Conservation (phyloP, 148 eudicot species). For the Heliamphora exappendiculata region DNA sequence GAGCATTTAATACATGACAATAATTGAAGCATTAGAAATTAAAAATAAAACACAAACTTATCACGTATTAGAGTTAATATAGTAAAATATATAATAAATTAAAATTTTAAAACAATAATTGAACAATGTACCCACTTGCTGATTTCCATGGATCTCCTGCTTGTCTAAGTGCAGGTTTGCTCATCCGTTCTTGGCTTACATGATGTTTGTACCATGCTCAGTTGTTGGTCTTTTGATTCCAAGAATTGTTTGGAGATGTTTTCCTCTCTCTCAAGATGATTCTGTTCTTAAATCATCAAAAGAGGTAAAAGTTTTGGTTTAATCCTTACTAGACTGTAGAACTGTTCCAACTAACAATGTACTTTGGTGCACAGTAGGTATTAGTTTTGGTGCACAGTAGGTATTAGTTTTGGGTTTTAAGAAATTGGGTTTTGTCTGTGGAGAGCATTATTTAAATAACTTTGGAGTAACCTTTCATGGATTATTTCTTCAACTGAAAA, state of each 20-base stretch:
- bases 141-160: background rate
- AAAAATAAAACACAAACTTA: no score
- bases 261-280: slow-evolving; percentile 48
- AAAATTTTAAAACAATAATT: background rate
- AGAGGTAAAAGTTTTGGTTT: slow-evolving; percentile 39
- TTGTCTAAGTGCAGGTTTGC: slow-evolving; percentile 57
- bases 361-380: background rate
- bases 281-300: slow-evolving; percentile 30
- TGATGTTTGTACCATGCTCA: slow-evolving; percentile 91
- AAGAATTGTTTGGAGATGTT: slow-evolving; percentile 39
- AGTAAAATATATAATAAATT: background rate
- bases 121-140: background rate
- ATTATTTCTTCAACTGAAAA: background rate
- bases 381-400: background rate
- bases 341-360: background rate
- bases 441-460: background rate
- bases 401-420: background rate
- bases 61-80: no score
- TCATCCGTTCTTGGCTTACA: slow-evolving; percentile 71
- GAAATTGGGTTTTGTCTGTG: background rate
- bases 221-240: slow-evolving; percentile 79
- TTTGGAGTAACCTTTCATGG: background rate
- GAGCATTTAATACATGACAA: no score
- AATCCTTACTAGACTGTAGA: background rate
- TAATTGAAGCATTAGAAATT: no score